phyloP scores from a whole-genome alignment of 768 basidiomycete species.

The Mycena metata region DNA sequence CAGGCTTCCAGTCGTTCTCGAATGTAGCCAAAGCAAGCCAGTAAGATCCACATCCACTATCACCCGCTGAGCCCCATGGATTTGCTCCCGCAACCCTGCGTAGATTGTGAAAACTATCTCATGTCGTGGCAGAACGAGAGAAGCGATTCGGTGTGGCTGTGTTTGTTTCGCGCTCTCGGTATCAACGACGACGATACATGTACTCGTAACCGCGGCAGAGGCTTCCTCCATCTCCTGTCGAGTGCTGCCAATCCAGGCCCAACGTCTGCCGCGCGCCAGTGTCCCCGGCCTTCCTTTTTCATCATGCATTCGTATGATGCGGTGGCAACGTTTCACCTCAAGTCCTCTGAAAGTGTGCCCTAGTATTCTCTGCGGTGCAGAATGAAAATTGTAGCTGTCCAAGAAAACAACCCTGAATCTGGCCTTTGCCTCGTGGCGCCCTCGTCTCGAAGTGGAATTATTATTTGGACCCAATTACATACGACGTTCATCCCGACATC shows the following conservation, averaged over 20 bases:
- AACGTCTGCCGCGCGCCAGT: slow-evolving; percentile 3
- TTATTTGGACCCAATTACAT: background rate
- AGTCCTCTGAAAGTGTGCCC: slow-evolving; percentile 10
- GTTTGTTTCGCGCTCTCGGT: background rate
- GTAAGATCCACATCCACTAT: no score
- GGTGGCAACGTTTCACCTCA: slow-evolving; percentile 17
- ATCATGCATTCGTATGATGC: slow-evolving; percentile 8
- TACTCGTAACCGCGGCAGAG: slow-evolving; percentile 8
- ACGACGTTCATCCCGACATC: slow-evolving; percentile 4
- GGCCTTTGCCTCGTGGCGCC: slow-evolving; percentile 18
- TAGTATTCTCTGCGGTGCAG: background rate
- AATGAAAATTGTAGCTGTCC: slow-evolving; percentile 4
- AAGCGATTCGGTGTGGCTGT: background rate
- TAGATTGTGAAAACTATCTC: background rate
- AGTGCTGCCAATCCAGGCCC: slow-evolving; percentile 26
- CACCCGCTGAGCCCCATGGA: no score
- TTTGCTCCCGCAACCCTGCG: background rate
- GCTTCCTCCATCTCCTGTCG: background rate
- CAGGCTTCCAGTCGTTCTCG: no score
- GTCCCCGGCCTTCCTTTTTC: background rate
- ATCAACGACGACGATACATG: background rate
- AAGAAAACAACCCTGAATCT: background rate
- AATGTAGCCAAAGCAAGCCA: no score
- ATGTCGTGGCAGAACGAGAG: background rate
- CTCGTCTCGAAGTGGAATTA: background rate